Evolutionary conservation across 352 stramenopile genomes (phyloP), one percentile per base, ranked within the genome.

Genomic region (Aphanomyces invadans): DNA sequence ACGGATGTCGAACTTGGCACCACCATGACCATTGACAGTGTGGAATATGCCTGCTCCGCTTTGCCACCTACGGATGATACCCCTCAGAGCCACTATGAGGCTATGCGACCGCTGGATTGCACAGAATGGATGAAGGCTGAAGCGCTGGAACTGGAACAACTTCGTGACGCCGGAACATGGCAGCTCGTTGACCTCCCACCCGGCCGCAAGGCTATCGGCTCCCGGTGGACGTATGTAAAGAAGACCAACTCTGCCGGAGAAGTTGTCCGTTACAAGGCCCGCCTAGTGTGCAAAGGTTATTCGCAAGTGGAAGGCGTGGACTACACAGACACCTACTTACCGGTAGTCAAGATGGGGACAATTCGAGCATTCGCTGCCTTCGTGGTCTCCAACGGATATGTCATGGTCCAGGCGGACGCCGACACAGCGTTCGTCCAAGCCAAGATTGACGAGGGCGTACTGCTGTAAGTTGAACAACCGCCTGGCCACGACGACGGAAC

Each of bases 261-360:
- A 1, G 61, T 83, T 2, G 32, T 75, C 9, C 63, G 69, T 2
- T 77, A 74, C 59, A 80, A 76, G 56, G 71, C 68, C 32, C 36
- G 76, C 1, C 38, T 82, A 4, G 69, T 78, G 3, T 73, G 66
- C 15, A 66, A 71, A 2, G 73, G 75, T 0, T 81, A 74, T 52
- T 63, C 61, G 28, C 75, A 81, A 62, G 55, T 70, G 10, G 62
- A 66, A 12, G 68, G 70, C 2, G 56, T 79, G 0, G 66, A 80
- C 39, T 78, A 73, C 64, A 66, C 69, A 26, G 74, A 80, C 32
- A 78, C 70, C 0, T 76, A 71, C 55, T 56, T 59, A 28, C 70
- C 70, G 0, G 77, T 85, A 12, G 68, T 71, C 12, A 74, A 72
- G 60, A 74, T 79, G 59, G 74, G 72, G 48, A 77, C 72, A 1